Evolutionary conservation across 495 filamentous ascomycete species (phyloP).

Genomic region (Hyaloscypha bicolor): DNA sequence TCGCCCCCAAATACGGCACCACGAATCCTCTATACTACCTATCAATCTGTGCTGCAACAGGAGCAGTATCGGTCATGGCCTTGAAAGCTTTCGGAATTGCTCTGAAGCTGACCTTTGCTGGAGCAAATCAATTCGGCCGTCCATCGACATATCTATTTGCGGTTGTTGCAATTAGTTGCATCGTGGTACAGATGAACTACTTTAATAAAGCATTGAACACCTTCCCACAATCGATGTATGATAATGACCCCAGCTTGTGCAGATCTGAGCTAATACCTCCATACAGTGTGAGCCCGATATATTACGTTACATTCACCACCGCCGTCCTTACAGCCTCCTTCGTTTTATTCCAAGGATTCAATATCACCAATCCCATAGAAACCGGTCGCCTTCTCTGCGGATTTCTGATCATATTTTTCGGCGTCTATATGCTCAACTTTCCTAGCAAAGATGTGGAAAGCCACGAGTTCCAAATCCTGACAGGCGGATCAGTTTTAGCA

Average conservation of each 20-base stretch:
- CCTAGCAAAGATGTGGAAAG: conserved; percentile 66
- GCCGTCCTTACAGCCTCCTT: conserved; percentile 91
- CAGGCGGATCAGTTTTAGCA: no score
- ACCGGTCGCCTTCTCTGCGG: conserved; percentile 89
- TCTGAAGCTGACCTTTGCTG: conserved; percentile 83
- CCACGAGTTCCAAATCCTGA: conserved; percentile 31
- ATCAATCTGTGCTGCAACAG: conserved; percentile 95
- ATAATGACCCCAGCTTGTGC: conserved; percentile 31
- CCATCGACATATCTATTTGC: conserved; percentile 94
- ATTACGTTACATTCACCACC: conserved; percentile 98
- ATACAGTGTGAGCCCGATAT: conserved; percentile 87
- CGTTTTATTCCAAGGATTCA: conserved; percentile 95
- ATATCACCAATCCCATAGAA: conserved; percentile 87
- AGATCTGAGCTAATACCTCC: neutral
- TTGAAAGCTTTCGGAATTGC: conserved; percentile 97
- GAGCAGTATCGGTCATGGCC: conserved; percentile 97
- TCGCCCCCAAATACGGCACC: conserved; percentile 83
- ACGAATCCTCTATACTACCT: conserved; percentile 93
- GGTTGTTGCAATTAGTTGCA: conserved; percentile 87
- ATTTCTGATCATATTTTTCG: conserved; percentile 93
- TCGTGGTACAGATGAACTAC: conserved; percentile 98
- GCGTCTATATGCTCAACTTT: conserved; percentile 93
- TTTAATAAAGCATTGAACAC: conserved; percentile 97
- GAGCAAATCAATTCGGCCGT: conserved; percentile 89
- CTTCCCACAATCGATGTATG: conserved; percentile 92